Base-by-base conservation (phyloP, 2,329 filamentous ascomycete genomes). In the Claviceps sp. region DNA sequence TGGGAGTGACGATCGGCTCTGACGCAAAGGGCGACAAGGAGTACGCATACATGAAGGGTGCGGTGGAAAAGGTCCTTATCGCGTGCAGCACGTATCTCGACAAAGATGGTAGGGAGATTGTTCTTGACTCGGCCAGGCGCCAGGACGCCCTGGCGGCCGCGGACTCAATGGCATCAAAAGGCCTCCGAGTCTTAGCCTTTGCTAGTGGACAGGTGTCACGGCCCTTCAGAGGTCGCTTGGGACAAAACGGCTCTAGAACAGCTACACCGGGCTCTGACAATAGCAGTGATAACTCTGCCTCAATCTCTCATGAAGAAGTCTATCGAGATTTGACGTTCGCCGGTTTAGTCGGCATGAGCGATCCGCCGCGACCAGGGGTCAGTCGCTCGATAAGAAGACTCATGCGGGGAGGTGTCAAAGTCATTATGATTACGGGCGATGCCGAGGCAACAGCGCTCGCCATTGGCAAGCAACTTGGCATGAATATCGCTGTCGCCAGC, bases 341-440 rank as follows among this genome's bases (percentile, higher is more conserved):
- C 37, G 93, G 93, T 4, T 69, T 97, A 29, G 88, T 97, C 29
- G 93, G 93, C 47, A 98, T 98, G 91, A 95, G 88, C 58, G 93
- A 98, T 64, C 93, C 93, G 4, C 93, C 93, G 2, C 78, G 93
- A 48, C 88, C 89, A 57, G 89, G 89, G 44, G 93, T 98, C 8
- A 86, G 88, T 58, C 83, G 85, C 56, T 89, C 91, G 5, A 96
- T 98, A 58, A 79, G 88, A 58, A 84, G 86, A 55, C 73, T 98
- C 51, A 91, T 97, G 84, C 82, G 88, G 47, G 93, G 93, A 50
- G 91, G 91, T 40, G 93, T 98, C 56, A 93, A 89, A 66, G 88
- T 98, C 47, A 94, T 98, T 60, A 98, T 98, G 93, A 97, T 98
- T 58, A 98, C 93, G 9, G 93, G 93, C 53, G 93, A 98, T 66